Conservation (phyloP, 2,329 filamentous ascomycete genomes). For the Neopestalotiopsis clavispora region DNA sequence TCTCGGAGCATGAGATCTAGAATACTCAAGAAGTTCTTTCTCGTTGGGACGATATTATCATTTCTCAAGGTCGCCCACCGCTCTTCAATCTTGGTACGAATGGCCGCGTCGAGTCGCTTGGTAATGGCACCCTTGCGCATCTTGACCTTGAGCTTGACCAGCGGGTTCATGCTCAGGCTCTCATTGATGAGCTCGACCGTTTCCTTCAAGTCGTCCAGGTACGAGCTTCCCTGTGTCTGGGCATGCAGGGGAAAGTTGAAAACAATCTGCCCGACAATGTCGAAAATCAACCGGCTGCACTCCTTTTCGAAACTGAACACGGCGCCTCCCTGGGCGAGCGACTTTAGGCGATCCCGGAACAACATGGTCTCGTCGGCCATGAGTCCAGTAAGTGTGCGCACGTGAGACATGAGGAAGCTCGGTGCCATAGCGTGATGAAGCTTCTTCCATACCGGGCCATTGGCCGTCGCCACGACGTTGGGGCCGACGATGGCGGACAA, state of each 20-base stretch:
- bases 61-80: constrained; percentile 18
- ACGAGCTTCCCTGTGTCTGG: constrained; percentile 28
- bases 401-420: constrained; percentile 31
- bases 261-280: constrained; percentile 36
- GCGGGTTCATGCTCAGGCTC: constrained; percentile 28
- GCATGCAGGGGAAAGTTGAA: constrained; percentile 37
- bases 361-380: constrained; percentile 31
- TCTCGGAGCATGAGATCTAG: constrained; percentile 25
- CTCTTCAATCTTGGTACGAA: constrained; percentile 19
- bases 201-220: constrained; percentile 28
- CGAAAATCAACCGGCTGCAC: constrained; percentile 17
- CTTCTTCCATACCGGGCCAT: constrained; percentile 35
- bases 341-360: constrained; percentile 26
- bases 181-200: constrained; percentile 30
- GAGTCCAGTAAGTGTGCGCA: constrained; percentile 28
- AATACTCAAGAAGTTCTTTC: constrained; percentile 23
- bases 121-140: constrained; percentile 18
- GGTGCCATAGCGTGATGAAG: constrained; percentile 35
- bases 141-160: constrained; percentile 29
- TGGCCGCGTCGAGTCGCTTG: constrained; percentile 19
- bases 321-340: constrained; percentile 19
- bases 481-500: constrained; percentile 29
- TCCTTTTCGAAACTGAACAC: constrained; percentile 11
- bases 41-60: constrained; percentile 22
- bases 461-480: constrained; percentile 29